Conservation (phyloP, 441 rosid genomes). For the Raphanus hybrid region DNA sequence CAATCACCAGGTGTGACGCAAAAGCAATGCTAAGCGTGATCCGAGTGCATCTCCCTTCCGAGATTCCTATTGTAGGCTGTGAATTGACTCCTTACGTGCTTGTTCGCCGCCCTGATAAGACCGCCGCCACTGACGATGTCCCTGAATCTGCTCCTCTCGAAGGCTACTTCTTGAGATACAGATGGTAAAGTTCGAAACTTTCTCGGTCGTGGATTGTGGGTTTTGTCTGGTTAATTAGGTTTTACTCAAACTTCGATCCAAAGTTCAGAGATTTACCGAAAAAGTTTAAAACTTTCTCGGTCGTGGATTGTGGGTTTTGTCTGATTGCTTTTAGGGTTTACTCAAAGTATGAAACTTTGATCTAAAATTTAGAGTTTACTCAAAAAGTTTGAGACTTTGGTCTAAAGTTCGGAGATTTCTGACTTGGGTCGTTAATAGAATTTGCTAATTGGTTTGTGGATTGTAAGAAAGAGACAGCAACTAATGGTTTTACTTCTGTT, state of each 20-base stretch:
- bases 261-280: neutral
- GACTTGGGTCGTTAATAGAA: neutral
- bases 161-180: conserved; percentile 86
- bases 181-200: conserved; percentile 64
- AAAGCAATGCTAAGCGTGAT: conserved; percentile 98
- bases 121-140: conserved; percentile 74
- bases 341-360: conserved; percentile 30
- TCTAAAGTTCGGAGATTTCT: neutral
- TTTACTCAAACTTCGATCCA: conserved; percentile 2
- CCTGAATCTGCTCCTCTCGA: conserved; percentile 89
- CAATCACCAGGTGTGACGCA: conserved; percentile 19
- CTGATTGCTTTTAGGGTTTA: neutral
- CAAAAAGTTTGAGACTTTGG: conserved; percentile 30
- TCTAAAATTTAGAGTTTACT: neutral
- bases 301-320: neutral
- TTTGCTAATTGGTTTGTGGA: neutral
- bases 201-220: neutral
- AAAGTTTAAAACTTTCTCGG: conserved; percentile 31
- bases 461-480: neutral
- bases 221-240: neutral
- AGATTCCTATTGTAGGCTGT: conserved; percentile 98
- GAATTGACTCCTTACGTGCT: conserved; percentile 97
- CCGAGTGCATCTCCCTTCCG: conserved; percentile 96
- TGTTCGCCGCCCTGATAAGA: conserved; percentile 80
- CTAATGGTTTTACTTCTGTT: neutral